These are phyloP conservation scores for Aurantiochytrium sp. DNA, from an alignment of 108 stramenopile species.

Conservation along the genomic window DNA sequence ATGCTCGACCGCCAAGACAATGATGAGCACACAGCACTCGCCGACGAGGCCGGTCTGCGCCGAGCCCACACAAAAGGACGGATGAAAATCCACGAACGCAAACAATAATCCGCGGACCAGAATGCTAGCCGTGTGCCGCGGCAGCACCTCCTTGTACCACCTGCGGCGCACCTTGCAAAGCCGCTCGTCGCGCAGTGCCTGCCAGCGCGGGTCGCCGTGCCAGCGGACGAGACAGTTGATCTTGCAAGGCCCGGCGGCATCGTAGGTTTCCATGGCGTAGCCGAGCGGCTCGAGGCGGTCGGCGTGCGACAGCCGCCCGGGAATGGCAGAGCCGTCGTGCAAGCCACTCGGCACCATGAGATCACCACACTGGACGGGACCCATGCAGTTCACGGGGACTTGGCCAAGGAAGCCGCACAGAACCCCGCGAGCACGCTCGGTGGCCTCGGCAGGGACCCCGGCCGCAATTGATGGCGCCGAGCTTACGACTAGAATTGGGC, in stretches of 20 bases:
- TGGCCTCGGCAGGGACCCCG: neutral
- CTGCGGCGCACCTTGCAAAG: neutral
- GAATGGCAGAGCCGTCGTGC: neutral
- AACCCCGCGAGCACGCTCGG: neutral
- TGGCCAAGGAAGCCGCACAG: neutral
- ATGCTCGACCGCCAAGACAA: neutral
- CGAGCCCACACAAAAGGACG: neutral
- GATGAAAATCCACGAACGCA: neutral
- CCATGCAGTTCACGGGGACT: neutral
- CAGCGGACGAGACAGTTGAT: neutral
- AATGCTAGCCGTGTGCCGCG: neutral
- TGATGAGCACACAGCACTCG: neutral
- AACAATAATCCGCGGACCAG: neutral
- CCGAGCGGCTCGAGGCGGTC: neutral
- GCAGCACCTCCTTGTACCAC: neutral
- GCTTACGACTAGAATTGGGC: neutral
- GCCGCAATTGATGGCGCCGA: neutral
- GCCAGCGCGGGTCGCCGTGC: neutral
- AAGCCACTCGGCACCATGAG: neutral
- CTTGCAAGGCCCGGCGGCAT: neutral
- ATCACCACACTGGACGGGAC: neutral
- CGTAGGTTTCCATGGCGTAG: neutral
- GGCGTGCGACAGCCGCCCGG: neutral
- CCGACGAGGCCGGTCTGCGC: neutral
- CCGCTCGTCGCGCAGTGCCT: neutral